Evolutionary conservation across 176 grass and related monocot species (phyloP), one percentile per base, ranked within the genome.

Genomic region (Pontederia crassipes): DNA sequence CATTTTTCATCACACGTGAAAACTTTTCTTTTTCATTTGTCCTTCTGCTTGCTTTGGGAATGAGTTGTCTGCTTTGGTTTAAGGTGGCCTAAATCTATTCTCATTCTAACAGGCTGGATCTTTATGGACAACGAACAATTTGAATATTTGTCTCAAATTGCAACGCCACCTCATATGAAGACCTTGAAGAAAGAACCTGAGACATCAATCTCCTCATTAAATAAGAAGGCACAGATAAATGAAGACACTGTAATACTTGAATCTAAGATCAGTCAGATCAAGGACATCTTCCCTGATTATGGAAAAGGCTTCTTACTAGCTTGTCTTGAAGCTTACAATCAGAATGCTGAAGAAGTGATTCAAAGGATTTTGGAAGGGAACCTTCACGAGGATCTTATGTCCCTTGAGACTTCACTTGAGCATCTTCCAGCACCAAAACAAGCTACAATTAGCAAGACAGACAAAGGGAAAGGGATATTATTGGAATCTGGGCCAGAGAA

Each of bases 251-350:
- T 69, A 16, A 78, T 97, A 32, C 46, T 61, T 48, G 93, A 97
- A 67, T 97, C 93, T 57, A 92, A 92, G 73, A 91, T 97, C 75
- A 91, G 81, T 80, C 93, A 97, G 72, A 97, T 97, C 62, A 85
- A 71, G 82, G 93, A 97, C 61, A 77, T 97, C 59, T 79, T 97
- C 8, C 87, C 93, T 55, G 76, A 97, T 72, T 91, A 92, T 68
- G 87, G 93, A 58, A 88, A 88, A 66, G 93, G 93, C 16, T 97
- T 88, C 65, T 79, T 97, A 55, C 58, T 84, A 16, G 74, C 84
- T 58, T 97, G 93, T 70, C 82, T 97, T 17, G 93, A 97, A 97
- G 88, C 81, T 67, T 97, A 92, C 78, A 85, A 83, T 78, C 69
- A 83, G 58, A 81, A 92, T 64, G 79, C 71, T 28, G 93, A 97